Evolutionary conservation across 805 yeast genomes (phyloP), one percentile per base, ranked within the genome.

Genomic region (Candida palmyrensis): DNA sequence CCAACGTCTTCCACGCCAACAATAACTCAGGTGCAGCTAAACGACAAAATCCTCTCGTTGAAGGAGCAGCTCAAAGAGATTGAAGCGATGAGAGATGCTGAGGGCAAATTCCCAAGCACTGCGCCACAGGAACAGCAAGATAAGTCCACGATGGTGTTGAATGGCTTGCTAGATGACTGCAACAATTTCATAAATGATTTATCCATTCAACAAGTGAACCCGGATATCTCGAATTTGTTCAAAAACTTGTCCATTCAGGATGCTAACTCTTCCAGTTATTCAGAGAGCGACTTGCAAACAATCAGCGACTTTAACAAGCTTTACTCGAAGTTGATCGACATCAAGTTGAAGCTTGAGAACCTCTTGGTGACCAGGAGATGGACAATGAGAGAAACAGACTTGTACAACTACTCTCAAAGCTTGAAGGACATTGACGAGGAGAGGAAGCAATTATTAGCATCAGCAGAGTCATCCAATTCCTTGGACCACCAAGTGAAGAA

Each of bases 321-420:
- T 18, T 89, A 84, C 58, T 69, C 74, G 30, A 69, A 75, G 38
- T 65, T 92, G 43, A 62, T 74, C 19, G 75, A 71, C 28, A 68
- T 87, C 45, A 85, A 87, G 54, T 68, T 76, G 16, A 79, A 80
- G 13, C 69, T 92, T 40, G 96, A 86, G 46, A 86, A 85, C 44
- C 65, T 92, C 41, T 68, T 90, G 47, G 77, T 92, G 28, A 92
- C 98, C 3, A 79, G 96, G 58, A 75, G 98, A 55, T 92, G 99
- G 99, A 90, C 97, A 2, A 67, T 92, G 62, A 77, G 99, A 51
- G 96, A 89, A 50, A 92, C 98, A 0, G 99, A 92, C 60, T 68
- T 92, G 40, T 92, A 83, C 61, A 71, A 73, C 30, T 89, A 84
- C 54, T 95, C 88, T 58, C 77, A 80, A 49, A 69, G 71, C 41